Base-by-base conservation (phyloP, 306 rosid species). In the Sicyos baderoa region DNA sequence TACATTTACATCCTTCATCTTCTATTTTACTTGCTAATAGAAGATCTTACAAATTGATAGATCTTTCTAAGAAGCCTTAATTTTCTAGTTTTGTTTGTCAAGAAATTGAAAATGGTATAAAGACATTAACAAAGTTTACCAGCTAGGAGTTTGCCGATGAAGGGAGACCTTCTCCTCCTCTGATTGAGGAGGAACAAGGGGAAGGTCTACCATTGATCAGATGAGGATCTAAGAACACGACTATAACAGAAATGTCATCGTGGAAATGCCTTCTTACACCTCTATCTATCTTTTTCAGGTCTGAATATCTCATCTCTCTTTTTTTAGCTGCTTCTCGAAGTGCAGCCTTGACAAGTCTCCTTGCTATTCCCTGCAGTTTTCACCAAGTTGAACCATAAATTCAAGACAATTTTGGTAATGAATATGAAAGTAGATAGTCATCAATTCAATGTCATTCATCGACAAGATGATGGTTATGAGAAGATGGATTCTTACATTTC, bases 201-300 rank as follows among this genome's bases (percentile, higher is more conserved):
- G 54, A 80, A 55, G 84, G 72, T 75, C 19, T 74, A 9, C 77
- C 82, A 59, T 77, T 77, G 70, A 53, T 75, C 44, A 75, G 21
- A 54, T 72, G 74, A 52, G 71, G 79, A 64, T 86, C 85, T 9
- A 91, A 83, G 75, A 80, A 91, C 72, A 89, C 83, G 69, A 91
- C 97, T 45, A 84, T 77, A 8, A 89, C 91, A 3, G 90, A 78
- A 66, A 89, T 89, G 67, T 91, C 97, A 49, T 91, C 97, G 71
- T 89, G 96, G 75, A 92, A 89, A 79, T 92, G 83, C 53, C 97
- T 83, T 80, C 97, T 82, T 70, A 79, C 86, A 11, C 97, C 96
- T 76, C 78, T 77, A 44, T 89, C 95, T 17, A 89, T 80, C 82
- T 75, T 86, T 65, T 89, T 84, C 57, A 91, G 81, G 71, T 91